Evolutionary conservation across 2,329 filamentous ascomycete genomes (phyloP).

Genomic region (Aspergillus luchuensis): DNA sequence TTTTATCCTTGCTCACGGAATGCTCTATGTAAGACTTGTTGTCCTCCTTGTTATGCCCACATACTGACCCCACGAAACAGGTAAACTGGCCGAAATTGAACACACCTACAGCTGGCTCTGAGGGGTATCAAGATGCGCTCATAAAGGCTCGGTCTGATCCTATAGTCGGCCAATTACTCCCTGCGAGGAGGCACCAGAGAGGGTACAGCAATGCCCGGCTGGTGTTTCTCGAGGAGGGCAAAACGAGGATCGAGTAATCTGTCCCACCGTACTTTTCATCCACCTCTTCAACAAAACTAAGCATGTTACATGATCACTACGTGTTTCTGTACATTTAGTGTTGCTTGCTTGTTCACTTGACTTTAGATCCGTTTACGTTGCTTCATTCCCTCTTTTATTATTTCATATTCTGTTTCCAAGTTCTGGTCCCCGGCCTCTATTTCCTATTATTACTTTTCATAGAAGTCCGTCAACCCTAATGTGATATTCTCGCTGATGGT

Average conservation of each 20-base stretch:
- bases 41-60: not conserved
- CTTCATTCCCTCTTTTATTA: slow-evolving; percentile 5
- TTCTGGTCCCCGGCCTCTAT: not conserved
- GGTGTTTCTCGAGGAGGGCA: slow-evolving; percentile 89
- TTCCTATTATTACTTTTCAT: slow-evolving; percentile 13
- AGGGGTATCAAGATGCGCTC: slow-evolving; percentile 87
- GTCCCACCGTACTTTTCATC: not conserved
- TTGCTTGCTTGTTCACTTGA: not conserved
- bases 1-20: slow-evolving; percentile 82
- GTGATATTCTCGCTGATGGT: slow-evolving; percentile 6
- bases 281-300: not conserved
- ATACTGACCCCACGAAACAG: slow-evolving; percentile 48
- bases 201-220: slow-evolving; percentile 81
- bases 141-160: slow-evolving; percentile 78
- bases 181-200: slow-evolving; percentile 67
- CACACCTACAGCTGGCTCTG: slow-evolving; percentile 79
- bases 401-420: not conserved
- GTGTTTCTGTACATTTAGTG: slow-evolving; percentile 3
- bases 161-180: slow-evolving; percentile 73
- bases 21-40: slow-evolving; percentile 78
- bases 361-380: not conserved
- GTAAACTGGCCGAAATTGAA: slow-evolving; percentile 99
- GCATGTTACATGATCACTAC: not conserved
- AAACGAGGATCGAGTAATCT: slow-evolving; percentile 84
- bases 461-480: slow-evolving; percentile 3